A percentile compares a stretch with the other conserved stretches of the same genome.
Conservation (phyloP, 1,284 basidiomycete species). For the Fomitiporia mediterranea region DNA sequence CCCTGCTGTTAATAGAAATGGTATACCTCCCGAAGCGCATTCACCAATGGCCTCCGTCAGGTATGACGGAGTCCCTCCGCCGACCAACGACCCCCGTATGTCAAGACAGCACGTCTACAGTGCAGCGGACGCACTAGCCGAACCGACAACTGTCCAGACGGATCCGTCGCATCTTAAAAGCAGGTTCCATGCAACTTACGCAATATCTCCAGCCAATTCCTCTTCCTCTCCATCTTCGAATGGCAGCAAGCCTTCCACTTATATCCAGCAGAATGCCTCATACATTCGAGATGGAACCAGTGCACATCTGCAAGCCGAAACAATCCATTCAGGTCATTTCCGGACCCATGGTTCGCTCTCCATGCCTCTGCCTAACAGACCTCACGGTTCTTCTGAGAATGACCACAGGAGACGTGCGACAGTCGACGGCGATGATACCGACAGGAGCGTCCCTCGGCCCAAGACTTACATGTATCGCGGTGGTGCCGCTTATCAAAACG, state of each 20-base stretch:
- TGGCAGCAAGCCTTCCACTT: conserved; percentile 3
- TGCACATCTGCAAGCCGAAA: not conserved
- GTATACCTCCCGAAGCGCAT: not conserved
- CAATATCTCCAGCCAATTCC: conserved; percentile 9
- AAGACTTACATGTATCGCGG: conserved; percentile 18
- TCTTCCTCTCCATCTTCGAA: conserved; percentile 11
- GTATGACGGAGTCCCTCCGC: not conserved
- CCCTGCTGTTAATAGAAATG: not conserved
- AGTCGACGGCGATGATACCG: conserved; percentile 17
- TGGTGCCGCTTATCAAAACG: not conserved
- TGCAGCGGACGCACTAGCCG: not conserved
- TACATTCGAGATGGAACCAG: not conserved
- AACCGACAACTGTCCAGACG: not conserved
- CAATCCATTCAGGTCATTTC: not conserved
- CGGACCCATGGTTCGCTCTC: conserved; percentile 4
- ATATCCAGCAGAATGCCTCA: not conserved
- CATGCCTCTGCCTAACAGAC: not conserved
- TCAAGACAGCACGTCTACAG: not conserved
- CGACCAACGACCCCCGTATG: not conserved
- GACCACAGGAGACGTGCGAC: conserved; percentile 18
- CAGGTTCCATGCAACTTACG: conserved; percentile 13
- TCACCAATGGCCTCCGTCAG: not conserved
- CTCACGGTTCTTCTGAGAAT: conserved; percentile 8
- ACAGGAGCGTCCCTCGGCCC: conserved; percentile 15
- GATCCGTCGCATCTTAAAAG: conserved; percentile 17